These are phyloP conservation scores for Phytopythium helicoides DNA, from an alignment of 352 stramenopile species.

Conservation along the genomic window DNA sequence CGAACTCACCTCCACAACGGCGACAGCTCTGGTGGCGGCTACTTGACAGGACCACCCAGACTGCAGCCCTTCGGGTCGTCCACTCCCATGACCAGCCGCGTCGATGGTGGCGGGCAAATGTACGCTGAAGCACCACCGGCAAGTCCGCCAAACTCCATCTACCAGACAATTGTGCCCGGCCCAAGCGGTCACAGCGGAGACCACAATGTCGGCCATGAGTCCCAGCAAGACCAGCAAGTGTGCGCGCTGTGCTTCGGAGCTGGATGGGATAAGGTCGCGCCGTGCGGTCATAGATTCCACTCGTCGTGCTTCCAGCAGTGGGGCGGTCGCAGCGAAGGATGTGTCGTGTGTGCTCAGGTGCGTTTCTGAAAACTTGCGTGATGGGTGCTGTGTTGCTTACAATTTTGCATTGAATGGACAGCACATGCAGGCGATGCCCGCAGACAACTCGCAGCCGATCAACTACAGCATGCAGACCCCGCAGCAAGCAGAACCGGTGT, in stretches of 20 bases:
- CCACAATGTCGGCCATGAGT: conserved; percentile 30
- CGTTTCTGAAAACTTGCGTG: conserved; percentile 7
- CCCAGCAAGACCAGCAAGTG: conserved; percentile 28
- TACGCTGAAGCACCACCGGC: conserved; percentile 11
- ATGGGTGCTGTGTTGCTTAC: conserved; percentile 11
- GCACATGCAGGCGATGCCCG: conserved; percentile 26
- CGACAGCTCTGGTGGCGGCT: conserved; percentile 16
- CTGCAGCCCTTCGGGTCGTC: conserved; percentile 35
- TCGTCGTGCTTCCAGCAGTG: conserved; percentile 59
- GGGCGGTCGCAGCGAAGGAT: conserved; percentile 48
- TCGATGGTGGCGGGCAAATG: conserved; percentile 10
- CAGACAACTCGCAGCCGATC: conserved; percentile 12
- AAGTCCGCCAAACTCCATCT: conserved; percentile 21
- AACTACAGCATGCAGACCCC: conserved; percentile 18
- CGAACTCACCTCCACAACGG: conserved; percentile 11
- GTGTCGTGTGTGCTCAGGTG: conserved; percentile 50
- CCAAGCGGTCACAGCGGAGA: conserved; percentile 20
- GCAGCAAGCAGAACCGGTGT: conserved; percentile 8
- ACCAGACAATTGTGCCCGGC: background rate
- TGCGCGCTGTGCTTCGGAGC: conserved; percentile 45
- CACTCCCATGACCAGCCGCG: conserved; percentile 13
- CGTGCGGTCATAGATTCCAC: conserved; percentile 75
- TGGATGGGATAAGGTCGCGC: conserved; percentile 49
- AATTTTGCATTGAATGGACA: conserved; percentile 1
- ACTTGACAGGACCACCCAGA: conserved; percentile 22